These are phyloP conservation scores for Exophiala oligosperma DNA, from an alignment of 2,329 filamentous ascomycete species.

Conservation along the genomic window DNA sequence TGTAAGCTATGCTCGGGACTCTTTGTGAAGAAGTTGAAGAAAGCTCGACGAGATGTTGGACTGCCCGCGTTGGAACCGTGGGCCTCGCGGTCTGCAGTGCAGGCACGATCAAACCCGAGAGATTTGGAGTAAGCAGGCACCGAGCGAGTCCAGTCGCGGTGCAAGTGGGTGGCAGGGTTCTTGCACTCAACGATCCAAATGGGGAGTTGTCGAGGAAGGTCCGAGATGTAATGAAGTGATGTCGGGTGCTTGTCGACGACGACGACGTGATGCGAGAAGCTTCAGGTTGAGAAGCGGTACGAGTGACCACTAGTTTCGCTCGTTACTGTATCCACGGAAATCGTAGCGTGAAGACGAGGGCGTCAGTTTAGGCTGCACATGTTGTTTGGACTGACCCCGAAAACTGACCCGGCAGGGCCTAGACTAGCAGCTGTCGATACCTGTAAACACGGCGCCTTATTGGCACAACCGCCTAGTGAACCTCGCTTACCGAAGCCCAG, in stretches of 20 bases:
- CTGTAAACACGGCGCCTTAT: too few species aligned
- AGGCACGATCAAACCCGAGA: neutral
- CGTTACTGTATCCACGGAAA: neutral
- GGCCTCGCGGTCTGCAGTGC: neutral
- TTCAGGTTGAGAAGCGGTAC: neutral
- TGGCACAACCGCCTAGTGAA: neutral
- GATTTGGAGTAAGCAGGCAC: neutral
- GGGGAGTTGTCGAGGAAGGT: too few species aligned
- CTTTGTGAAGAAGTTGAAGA: conserved; percentile 1
- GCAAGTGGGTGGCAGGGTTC: neutral
- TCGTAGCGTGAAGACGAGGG: neutral
- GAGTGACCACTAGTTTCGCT: neutral
- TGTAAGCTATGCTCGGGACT: conserved; percentile 10
- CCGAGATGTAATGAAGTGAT: neutral
- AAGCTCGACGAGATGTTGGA: conserved; percentile 1
- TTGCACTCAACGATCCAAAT: too few species aligned
- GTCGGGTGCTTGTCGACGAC: neutral
- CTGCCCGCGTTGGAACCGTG: neutral
- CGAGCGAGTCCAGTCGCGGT: neutral
- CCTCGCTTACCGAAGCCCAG: neutral
- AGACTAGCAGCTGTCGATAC: too few species aligned
- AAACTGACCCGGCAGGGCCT: too few species aligned
- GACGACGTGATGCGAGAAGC: conserved; percentile 1
- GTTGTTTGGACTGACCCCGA: neutral
- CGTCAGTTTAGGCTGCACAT: neutral